Evolutionary conservation across 306 rosid genomes (phyloP).

Genomic region (Benincasa hispida): DNA sequence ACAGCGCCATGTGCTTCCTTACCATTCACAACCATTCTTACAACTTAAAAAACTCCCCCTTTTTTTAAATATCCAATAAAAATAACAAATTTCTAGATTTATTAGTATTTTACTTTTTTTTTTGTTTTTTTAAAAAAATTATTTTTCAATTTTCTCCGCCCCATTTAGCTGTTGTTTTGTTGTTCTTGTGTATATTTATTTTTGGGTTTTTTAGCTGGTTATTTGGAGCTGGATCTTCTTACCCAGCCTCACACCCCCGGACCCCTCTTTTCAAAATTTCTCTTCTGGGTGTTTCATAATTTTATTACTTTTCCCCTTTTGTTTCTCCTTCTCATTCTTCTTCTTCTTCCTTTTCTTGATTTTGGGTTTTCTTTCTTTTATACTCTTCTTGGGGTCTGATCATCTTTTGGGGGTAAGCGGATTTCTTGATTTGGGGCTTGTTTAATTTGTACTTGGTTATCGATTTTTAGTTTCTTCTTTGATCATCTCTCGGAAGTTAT

Average conservation of each 20-base stretch:
- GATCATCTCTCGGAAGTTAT: neutral
- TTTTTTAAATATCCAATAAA: neutral
- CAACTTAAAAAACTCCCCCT: neutral
- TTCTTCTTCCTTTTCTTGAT: neutral
- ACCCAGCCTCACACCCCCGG: constrained; percentile 28
- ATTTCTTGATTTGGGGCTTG: neutral
- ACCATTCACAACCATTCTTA: neutral
- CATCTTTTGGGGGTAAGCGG: neutral
- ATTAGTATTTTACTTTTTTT: neutral
- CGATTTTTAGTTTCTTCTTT: neutral
- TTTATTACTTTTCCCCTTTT: neutral
- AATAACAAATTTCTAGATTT: neutral
- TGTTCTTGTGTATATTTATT: neutral
- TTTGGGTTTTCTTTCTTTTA: neutral
- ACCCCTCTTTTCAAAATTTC: constrained; percentile 24
- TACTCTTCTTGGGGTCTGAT: neutral
- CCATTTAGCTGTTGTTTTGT: neutral
- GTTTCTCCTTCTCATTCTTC: neutral
- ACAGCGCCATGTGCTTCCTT: neutral
- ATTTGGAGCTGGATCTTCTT: constrained; percentile 18
- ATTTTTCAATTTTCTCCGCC: neutral
- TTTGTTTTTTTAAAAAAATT: neutral
- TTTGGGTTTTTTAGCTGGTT: constrained; percentile 5
- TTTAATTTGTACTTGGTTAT: neutral
- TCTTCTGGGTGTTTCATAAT: constrained; percentile 11